Conservation (phyloP, 345 rosid species). For the Hypericum perforatum region DNA sequence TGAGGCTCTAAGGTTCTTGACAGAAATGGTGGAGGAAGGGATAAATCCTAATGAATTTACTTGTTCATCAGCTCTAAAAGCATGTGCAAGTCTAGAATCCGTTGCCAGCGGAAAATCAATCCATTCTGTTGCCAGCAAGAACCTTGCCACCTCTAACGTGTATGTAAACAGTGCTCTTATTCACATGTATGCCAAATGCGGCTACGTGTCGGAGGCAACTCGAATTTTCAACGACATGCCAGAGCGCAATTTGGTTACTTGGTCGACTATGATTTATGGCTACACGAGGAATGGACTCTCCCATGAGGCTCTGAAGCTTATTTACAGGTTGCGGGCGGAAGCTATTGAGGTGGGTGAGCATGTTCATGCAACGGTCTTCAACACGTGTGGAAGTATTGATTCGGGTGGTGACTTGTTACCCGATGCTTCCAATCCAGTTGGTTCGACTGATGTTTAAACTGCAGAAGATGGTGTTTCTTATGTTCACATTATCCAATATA, state of each 20-base stretch:
- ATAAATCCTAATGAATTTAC: conserved; percentile 75
- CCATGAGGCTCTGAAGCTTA: conserved; percentile 73
- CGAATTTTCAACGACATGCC: conserved; percentile 72
- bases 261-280: conserved; percentile 78
- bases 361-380: conserved; percentile 44
- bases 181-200: conserved; percentile 82
- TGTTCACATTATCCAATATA: too few relatives aligned
- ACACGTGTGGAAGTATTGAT: conserved; percentile 36
- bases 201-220: conserved; percentile 59
- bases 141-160: conserved; percentile 46
- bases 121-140: conserved; percentile 76
- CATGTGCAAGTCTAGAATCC: conserved; percentile 68
- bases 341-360: conserved; percentile 72
- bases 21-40: conserved; percentile 81
- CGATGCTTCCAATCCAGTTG: too few relatives aligned
- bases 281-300: conserved; percentile 66
- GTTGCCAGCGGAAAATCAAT: conserved; percentile 52
- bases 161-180: conserved; percentile 78
- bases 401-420: too few relatives aligned
- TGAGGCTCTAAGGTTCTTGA: conserved; percentile 63
- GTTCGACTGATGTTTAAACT: too few relatives aligned
- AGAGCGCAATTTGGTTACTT: conserved; percentile 57
- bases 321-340: conserved; percentile 69
- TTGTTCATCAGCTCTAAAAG: conserved; percentile 72
- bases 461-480: too few relatives aligned